These are phyloP conservation scores for Polyporus tsugae DNA, from an alignment of 1,284 basidiomycete genomes.

Conservation along the genomic window DNA sequence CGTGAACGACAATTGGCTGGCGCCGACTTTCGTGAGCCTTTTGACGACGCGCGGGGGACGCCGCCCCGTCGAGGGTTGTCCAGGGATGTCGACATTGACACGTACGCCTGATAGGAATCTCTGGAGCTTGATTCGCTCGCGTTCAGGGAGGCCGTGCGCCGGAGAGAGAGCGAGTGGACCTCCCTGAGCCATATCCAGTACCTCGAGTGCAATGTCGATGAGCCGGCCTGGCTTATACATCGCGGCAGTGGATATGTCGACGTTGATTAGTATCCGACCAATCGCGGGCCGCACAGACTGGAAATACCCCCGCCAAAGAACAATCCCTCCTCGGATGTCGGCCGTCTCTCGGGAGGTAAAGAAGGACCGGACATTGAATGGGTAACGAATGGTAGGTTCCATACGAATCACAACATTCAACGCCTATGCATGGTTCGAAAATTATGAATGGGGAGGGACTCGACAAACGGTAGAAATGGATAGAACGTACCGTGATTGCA, in stretches of 20 bases:
- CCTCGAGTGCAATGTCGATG: conserved; percentile 64
- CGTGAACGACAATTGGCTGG: conserved; percentile 58
- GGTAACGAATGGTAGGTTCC: conserved; percentile 72
- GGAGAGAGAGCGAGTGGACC: conserved; percentile 54
- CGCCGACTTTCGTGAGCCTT: conserved; percentile 58
- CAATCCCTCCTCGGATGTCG: conserved; percentile 71
- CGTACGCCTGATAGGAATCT: conserved; percentile 68
- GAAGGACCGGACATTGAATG: conserved; percentile 80
- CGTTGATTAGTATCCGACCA: conserved; percentile 75
- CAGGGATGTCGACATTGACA: conserved; percentile 52
- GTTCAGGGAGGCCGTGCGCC: conserved; percentile 55
- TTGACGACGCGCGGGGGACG: conserved; percentile 51
- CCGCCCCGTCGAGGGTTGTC: conserved; percentile 15
- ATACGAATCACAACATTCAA: conserved; percentile 80
- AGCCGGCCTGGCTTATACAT: conserved; percentile 71
- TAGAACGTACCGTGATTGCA: conserved; percentile 66
- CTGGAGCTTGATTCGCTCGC: conserved; percentile 65
- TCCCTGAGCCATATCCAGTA: conserved; percentile 44
- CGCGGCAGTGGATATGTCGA: conserved; percentile 79
- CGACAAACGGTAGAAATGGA: conserved; percentile 9
- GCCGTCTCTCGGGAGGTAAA: conserved; percentile 71
- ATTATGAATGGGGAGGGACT: conserved; percentile 6
- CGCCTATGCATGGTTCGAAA: conserved; percentile 50
- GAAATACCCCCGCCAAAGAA: conserved; percentile 80
- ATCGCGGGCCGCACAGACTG: conserved; percentile 77